Base-by-base conservation (phyloP, 768 basidiomycete genomes). In the Polyporus arcularius region DNA sequence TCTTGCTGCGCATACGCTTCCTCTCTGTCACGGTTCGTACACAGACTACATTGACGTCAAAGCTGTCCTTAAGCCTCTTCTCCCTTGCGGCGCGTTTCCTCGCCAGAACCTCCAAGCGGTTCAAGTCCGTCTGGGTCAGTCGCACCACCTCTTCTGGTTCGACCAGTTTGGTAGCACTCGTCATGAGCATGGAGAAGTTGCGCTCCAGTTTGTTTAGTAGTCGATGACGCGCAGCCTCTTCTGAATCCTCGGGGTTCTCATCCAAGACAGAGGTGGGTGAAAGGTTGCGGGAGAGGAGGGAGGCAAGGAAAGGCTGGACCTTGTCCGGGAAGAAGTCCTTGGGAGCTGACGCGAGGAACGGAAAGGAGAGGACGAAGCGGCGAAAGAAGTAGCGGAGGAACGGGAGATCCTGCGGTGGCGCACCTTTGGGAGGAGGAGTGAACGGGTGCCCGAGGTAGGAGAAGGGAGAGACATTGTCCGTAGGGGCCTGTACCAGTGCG, bases 311-410 rank as follows among this genome's bases (percentile, higher is more conserved):
- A 0, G 96, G 96, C 75, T 98, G 96, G 3, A 99, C 84, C 74
- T 99, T 98, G 60, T 88, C 85, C 1, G 91, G 87, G 76, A 96
- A 99, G 75, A 99, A 98, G 67, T 92, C 85, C 67, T 89, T 85
- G 0, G 94, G 95, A 0, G 95, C 96, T 1, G 89, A 79, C 50
- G 86, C 85, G 73, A 99, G 86, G 79, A 99, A 97, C 14, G 97
- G 97, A 71, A 99, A 98, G 0, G 95, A 91, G 58, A 98, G 81
- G 60, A 98, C 82, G 70, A 94, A 98, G 72, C 96, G 93, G 55
- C 89, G 87, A 72, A 98, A 96, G 66, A 96, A 81, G 75, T 90
- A 97, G 26, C 87, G 83, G 62, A 98, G 77, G 72, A 99, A 89
- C 3, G 96, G 96, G 21, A 98, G 80, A 74, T 96, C 92, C 56